These are phyloP conservation scores for Chlamydomonas sp. DNA, from an alignment of 139 green algal species.

Conservation along the genomic window DNA sequence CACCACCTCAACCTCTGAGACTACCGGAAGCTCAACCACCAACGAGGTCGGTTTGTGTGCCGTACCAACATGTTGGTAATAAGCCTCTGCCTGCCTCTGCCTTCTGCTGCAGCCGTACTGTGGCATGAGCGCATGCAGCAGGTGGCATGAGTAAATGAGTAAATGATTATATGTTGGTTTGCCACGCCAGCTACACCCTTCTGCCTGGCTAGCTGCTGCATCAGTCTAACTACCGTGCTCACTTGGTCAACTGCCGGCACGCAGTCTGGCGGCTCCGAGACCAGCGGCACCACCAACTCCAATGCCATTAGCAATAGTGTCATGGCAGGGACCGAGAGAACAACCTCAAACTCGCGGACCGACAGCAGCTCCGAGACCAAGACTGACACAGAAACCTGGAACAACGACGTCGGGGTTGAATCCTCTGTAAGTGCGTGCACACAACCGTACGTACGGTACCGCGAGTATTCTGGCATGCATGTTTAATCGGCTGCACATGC, in stretches of 20 bases:
- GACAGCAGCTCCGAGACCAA: neutral
- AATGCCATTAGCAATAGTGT: neutral
- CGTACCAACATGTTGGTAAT: too few species aligned
- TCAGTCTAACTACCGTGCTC: neutral
- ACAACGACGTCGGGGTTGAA: neutral
- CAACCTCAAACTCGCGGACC: neutral
- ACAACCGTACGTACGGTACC: neutral
- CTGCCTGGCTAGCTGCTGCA: too few species aligned
- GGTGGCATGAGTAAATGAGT: too few species aligned
- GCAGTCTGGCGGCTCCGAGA: neutral
- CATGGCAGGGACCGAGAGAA: neutral
- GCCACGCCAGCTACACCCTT: neutral
- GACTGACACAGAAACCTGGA: neutral
- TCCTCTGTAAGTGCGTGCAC: neutral
- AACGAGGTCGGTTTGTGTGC: neutral
- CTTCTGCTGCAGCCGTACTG: too few species aligned
- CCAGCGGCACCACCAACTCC: neutral
- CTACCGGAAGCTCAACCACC: neutral
- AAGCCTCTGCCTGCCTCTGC: too few species aligned
- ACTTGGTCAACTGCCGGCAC: neutral
- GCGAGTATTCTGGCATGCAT: neutral
- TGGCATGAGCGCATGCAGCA: too few species aligned
- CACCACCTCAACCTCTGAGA: neutral
- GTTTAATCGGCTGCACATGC: neutral
- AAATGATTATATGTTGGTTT: too few species aligned